Evolutionary conservation across 2,329 filamentous ascomycete species (phyloP), one percentile per base, ranked within the genome.

Genomic region (Alternaria burnsii): DNA sequence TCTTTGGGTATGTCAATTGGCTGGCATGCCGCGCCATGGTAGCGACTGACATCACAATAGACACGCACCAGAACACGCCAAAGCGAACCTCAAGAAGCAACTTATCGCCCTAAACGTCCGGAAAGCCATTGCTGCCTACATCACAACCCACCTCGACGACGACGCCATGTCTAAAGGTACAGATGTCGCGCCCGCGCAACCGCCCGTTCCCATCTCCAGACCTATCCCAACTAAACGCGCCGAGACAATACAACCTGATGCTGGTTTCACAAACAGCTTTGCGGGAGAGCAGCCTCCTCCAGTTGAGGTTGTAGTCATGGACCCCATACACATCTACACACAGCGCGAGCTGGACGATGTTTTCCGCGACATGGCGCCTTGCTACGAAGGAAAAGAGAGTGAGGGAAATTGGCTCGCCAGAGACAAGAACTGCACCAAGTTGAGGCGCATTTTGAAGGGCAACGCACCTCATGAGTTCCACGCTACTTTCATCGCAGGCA

Each of bases 371-470:
- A 97, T 98, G 92, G 83, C 89, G 32, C 84, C 85, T 54, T 86
- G 86, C 75, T 97, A 97, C 64, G 93, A 97, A 68, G 94, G 94
- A 53, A 92, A 85, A 75, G 94, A 98, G 80, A 88, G 91, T 0
- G 94, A 98, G 75, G 88, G 91, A 61, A 98, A 98, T 74, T 98
- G 94, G 94, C 77, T 92, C 70, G 89, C 90, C 68, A 87, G 94
- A 76, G 94, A 98, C 77, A 91, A 94, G 81, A 90, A 87, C 73
- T 86, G 93, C 38, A 86, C 85, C 8, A 94, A 91, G 67, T 80
- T 98, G 50, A 88, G 94, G 53, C 87, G 88, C 65, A 85, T 97
- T 26, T 87, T 92, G 52, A 91, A 90, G 62, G 94, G 94, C 57
- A 98, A 98, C 76, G 91, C 90, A 5, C 87, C 91, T 0, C 85